Base-by-base conservation (phyloP, 495 filamentous ascomycete species). In the Xylaria grammica region DNA sequence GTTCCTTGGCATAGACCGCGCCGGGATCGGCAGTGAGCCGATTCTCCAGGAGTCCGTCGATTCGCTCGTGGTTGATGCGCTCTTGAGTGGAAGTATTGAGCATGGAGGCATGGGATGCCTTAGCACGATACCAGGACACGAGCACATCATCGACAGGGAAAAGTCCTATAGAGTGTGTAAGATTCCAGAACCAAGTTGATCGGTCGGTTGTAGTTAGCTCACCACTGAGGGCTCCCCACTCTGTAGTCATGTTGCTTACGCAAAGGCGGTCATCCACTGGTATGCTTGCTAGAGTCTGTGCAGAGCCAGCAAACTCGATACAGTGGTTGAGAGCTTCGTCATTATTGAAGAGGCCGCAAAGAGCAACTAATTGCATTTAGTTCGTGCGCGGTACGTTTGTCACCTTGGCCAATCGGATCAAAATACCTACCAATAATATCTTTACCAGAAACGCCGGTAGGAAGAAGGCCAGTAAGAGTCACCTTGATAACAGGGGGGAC, bases 351-450 rank as follows among this genome's bases (percentile, higher is more conserved):
- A 97, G 75, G 6, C 90, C 91, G 66, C 93, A 97, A 2, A 98
- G 80, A 0, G 92, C 90, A 19, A 98, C n/a, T n/a, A n/a, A n/a
- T n/a, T n/a, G n/a, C n/a, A n/a, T n/a, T n/a, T n/a, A n/a, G n/a
- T n/a, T n/a, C n/a, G n/a, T n/a, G n/a, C n/a, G n/a, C n/a, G n/a
- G n/a, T n/a, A n/a, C n/a, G n/a, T n/a, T n/a, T n/a, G n/a, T n/a
- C n/a, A n/a, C n/a, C n/a, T n/a, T n/a, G n/a, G n/a, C n/a, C n/a
- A n/a, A n/a, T n/a, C n/a, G n/a, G n/a, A n/a, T n/a, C n/a, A n/a
- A n/a, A n/a, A n/a, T n/a, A n/a, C n/a, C n/a, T n/a, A n/a, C n/a
- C 87, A 72, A 99, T 98, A 19, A 97, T 90, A 77, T 99, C 94
- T 77, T 98, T 99, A 46, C 93, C 94, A 0, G 92, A 94, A 1